Evolutionary conservation across 148 eudicot genomes (phyloP).

Genomic region (Rheum nobile): DNA sequence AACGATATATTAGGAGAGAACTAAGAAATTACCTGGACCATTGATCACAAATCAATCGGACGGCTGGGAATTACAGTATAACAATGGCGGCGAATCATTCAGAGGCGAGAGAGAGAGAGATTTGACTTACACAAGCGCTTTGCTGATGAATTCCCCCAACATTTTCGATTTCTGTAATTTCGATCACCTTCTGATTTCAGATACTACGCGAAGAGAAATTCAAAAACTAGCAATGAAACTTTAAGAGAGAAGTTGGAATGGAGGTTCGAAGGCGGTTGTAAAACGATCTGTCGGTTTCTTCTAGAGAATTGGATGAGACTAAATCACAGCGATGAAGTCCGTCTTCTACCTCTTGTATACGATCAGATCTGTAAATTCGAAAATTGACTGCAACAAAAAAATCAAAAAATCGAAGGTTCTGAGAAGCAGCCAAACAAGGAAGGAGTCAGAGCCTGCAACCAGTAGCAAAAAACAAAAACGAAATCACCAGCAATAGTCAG

Average conservation of each 20-base stretch:
- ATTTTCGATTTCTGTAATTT: too few relatives aligned
- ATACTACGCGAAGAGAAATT: too few relatives aligned
- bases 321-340: neutral
- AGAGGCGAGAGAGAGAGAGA: too few relatives aligned
- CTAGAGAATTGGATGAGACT: neutral
- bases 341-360: neutral
- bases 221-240: neutral
- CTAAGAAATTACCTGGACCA: too few relatives aligned
- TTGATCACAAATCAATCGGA: too few relatives aligned
- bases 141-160: too few relatives aligned
- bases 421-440: constrained; percentile 13
- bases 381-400: neutral
- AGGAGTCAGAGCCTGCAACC: constrained; percentile 19
- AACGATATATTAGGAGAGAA: too few relatives aligned
- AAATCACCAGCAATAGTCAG: neutral
- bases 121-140: too few relatives aligned
- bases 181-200: too few relatives aligned
- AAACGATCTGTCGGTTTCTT: neutral
- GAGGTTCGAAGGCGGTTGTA: neutral
- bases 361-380: neutral
- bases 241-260: neutral
- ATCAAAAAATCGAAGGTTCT: constrained; percentile 16
- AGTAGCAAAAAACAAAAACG: neutral
- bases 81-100: too few relatives aligned
- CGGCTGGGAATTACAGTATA: too few relatives aligned